phyloP scores from a whole-genome alignment of 2,329 filamentous ascomycete genomes.

The Fonsecaea monophora region DNA sequence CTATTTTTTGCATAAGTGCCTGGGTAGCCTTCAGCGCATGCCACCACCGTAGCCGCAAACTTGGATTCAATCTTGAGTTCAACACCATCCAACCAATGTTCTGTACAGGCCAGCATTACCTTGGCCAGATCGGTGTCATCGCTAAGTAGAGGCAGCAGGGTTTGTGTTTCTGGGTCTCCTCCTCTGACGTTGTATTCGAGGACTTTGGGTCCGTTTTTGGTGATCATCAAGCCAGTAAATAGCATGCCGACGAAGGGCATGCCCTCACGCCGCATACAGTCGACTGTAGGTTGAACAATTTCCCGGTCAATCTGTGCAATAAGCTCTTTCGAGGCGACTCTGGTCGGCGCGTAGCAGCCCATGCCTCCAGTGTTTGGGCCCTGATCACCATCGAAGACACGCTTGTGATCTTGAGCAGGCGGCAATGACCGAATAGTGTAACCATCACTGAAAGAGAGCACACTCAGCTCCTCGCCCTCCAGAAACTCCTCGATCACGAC shows the following conservation, averaged over 20 bases:
- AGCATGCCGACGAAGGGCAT: constrained; percentile 73
- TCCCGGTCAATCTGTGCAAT: constrained; percentile 78
- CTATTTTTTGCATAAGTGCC: constrained; percentile 82
- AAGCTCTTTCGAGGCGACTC: constrained; percentile 75
- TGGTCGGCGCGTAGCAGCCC: constrained; percentile 95
- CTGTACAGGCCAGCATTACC: constrained; percentile 84
- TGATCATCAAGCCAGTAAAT: constrained; percentile 95
- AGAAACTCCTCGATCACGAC: constrained; percentile 96
- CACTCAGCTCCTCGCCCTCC: constrained; percentile 87
- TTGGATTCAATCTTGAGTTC: constrained; percentile 70
- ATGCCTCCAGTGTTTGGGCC: constrained; percentile 97
- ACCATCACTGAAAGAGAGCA: constrained; percentile 91
- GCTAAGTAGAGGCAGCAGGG: constrained; percentile 74
- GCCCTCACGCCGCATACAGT: constrained; percentile 83
- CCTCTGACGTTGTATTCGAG: constrained; percentile 94
- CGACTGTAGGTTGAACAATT: constrained; percentile 86
- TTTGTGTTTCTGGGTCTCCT: constrained; percentile 91
- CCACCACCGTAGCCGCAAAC: constrained; percentile 90
- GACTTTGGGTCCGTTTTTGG: constrained; percentile 76
- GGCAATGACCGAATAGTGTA: constrained; percentile 82
- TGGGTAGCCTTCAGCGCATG: constrained; percentile 90
- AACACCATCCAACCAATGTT: constrained; percentile 74
- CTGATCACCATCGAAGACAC: constrained; percentile 85
- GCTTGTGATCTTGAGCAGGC: constrained; percentile 95
- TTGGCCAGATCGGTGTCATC: constrained; percentile 82